Percentiles rank a stretch among this genome's conserved stretches.
These are phyloP conservation scores for Quercus variabilis DNA, from an alignment of 306 rosid species.

Conservation along the genomic window DNA sequence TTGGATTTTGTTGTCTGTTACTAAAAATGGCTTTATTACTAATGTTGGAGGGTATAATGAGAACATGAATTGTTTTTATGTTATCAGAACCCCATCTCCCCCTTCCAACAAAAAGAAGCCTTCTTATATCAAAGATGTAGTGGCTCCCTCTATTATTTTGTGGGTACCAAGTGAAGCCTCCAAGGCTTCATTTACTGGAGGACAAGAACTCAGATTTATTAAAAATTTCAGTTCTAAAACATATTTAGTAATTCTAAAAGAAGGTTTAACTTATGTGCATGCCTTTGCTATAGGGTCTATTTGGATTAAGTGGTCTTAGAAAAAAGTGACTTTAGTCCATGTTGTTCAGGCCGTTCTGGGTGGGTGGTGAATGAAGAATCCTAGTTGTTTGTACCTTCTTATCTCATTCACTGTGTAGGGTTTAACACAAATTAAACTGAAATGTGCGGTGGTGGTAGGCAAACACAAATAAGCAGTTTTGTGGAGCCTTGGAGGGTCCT, in stretches of 20 bases:
- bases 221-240: neutral
- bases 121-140: no score
- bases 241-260: slow-evolving; percentile 3
- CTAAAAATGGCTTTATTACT: slow-evolving; percentile 4
- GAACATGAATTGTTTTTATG: neutral
- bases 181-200: no score
- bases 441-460: neutral
- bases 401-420: neutral
- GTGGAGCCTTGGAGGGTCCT: neutral
- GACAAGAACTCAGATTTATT: neutral
- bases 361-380: neutral
- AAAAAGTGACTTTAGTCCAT: neutral
- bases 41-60: neutral
- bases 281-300: neutral
- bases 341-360: neutral
- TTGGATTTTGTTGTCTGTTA: neutral
- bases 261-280: slow-evolving; percentile 1
- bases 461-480: neutral
- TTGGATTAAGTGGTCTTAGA: neutral
- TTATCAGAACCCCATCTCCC: neutral
- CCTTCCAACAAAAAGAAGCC: neutral
- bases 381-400: neutral
- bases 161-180: no score
- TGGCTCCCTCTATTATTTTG: no score
- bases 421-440: neutral